Evolutionary conservation across 805 yeast genomes (phyloP), one percentile per base, ranked within the genome.

Genomic region (Hanseniaspora occidentalis): DNA sequence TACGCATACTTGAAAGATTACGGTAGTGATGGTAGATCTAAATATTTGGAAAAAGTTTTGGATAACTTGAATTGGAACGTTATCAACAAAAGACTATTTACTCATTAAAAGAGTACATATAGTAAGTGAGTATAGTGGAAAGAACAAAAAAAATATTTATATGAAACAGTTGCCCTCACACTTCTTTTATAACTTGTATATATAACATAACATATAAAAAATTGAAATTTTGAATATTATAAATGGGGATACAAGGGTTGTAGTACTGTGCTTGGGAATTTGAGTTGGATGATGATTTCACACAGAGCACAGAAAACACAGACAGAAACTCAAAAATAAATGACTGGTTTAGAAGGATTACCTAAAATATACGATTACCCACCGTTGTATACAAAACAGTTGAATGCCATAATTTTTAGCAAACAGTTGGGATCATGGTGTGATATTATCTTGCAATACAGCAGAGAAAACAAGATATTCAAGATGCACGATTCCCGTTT

Each of bases 301-400:
- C n/a, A n/a, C n/a, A n/a, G n/a, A n/a, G n/a, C 25, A 23, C 10
- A 10, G 10, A 10, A 23, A 23, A 23, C 25, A 23, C 25, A 23
- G 10, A 23, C 9, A 23, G 10, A 10, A 23, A 23, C 7, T 7
- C 7, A 23, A 23, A 23, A 23, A 23, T 23, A 23, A 23, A 23
- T 7, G 10, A 10, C 9, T 7, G 25, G 10, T 23, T 7, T 7
- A 23, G 10, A 23, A 23, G 7, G 25, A 23, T 66, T 64, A 40
- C 82, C 84, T 4, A 56, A 69, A 3, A 76, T 79, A 16, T 76
- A 77, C 51, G 66, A 74, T 29, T 89, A 86, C 58, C 96, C 96
- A 5, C 98, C 98, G 0, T 75, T 89, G 49, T 89, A 77, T 62
- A 92, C 97, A 7, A 70, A 75, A 45, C 98, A 89, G 60, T 86